Conservation (phyloP, 2,329 filamentous ascomycete genomes). For the Coniochaeta sp. region DNA sequence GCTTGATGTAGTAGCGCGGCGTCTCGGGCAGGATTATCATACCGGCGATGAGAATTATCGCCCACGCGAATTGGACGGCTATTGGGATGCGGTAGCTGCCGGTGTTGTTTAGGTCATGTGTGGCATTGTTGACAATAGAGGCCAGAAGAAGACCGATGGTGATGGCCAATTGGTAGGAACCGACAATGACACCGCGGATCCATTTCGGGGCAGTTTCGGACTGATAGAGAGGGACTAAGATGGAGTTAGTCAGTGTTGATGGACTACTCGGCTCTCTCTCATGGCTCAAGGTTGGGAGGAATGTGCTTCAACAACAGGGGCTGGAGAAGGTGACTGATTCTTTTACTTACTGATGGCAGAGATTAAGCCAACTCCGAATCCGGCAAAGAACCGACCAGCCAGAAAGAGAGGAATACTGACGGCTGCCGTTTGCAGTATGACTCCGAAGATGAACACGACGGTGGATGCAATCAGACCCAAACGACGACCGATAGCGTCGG, state of each 20-base stretch:
- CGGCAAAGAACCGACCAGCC: constrained; percentile 66
- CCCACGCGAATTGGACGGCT: constrained; percentile 60
- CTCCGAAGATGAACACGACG: constrained; percentile 59
- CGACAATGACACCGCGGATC: constrained; percentile 65
- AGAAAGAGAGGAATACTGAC: constrained; percentile 56
- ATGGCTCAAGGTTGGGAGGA: background rate
- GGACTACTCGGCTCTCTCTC: background rate
- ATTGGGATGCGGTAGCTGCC: constrained; percentile 58
- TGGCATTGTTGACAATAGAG: constrained; percentile 58
- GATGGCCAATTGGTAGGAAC: constrained; percentile 62
- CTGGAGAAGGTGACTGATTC: too few relatives aligned
- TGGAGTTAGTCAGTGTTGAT: constrained; percentile 7
- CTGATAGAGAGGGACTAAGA: constrained; percentile 59
- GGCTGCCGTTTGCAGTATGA: constrained; percentile 59
- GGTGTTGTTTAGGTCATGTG: constrained; percentile 42
- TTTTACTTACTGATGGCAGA: constrained; percentile 45
- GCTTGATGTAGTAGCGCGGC: constrained; percentile 62
- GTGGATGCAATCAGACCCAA: constrained; percentile 53
- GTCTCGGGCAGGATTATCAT: constrained; percentile 66
- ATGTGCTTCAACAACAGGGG: background rate
- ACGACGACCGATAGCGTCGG: constrained; percentile 59
- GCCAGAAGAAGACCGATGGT: constrained; percentile 63
- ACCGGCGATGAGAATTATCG: constrained; percentile 55
- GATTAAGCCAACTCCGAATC: constrained; percentile 63
- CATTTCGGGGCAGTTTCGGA: constrained; percentile 65